phyloP scores from a whole-genome alignment of 106 monocot genomes.

The Apostasia shenzhenica region DNA sequence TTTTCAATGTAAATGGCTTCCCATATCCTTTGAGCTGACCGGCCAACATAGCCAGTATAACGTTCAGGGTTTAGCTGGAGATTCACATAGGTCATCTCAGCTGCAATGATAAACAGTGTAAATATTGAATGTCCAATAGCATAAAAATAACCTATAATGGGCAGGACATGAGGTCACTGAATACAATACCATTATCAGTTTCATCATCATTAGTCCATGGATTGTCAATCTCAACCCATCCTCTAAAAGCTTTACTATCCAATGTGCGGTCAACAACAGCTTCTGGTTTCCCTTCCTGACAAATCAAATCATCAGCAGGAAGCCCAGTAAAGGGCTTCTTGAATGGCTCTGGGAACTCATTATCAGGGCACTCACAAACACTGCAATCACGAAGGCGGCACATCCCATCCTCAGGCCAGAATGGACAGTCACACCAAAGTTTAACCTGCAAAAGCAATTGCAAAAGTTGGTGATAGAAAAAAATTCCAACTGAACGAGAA shows the following conservation, averaged over 20 bases:
- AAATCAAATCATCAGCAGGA: constrained; percentile 52
- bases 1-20: constrained; percentile 88
- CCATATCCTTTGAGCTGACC: constrained; percentile 86
- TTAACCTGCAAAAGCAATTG: constrained; percentile 42
- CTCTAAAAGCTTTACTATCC: constrained; percentile 72
- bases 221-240: constrained; percentile 85
- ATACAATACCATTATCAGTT: constrained; percentile 71
- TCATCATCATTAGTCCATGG: constrained; percentile 98
- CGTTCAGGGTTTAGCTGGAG: constrained; percentile 94
- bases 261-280: constrained; percentile 80
- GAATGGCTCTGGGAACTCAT: constrained; percentile 86
- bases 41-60: constrained; percentile 81
- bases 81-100: constrained; percentile 96
- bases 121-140: no score
- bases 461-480: neutral
- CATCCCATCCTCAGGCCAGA: constrained; percentile 98
- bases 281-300: constrained; percentile 83
- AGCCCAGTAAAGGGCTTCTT: constrained; percentile 48
- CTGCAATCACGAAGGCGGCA: constrained; percentile 87
- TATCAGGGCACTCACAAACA: constrained; percentile 93
- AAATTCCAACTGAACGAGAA: neutral
- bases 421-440: constrained; percentile 96
- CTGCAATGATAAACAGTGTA: constrained; percentile 32
- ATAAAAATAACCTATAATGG: no score
- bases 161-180: no score